Evolutionary conservation across 352 stramenopile species (phyloP), one percentile per base, ranked within the genome.

Genomic region (Phytopythium vexans): DNA sequence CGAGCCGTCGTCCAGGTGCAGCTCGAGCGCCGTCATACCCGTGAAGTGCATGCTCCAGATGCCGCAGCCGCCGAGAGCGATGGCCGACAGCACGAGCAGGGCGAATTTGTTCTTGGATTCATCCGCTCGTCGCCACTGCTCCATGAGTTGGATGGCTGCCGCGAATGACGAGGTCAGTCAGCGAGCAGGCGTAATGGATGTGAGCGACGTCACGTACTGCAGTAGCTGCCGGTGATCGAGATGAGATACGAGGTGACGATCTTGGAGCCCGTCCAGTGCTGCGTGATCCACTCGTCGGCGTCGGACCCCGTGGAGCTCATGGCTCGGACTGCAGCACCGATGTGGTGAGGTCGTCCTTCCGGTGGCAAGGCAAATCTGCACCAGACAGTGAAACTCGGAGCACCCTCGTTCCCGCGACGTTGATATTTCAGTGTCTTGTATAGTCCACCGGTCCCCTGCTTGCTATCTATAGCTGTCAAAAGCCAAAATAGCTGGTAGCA

Each of bases 11-110:
- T 67, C 46, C 11, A 78, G 39, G 9, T 39, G 37, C 15, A 86
- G 41, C 33, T 65, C 50, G 3, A 76, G 53, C 11, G 77, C 75
- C 3, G 67, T 70, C 75, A 89, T 89, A 36, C 77, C 77, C n/a
- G 76, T 80, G 55, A 89, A 87, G 32, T 89, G 77, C 49, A 72
- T 87, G 58, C 62, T 68, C 77, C 75, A 89, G 37, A 89, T 87
- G 8, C 73, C 75, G 36, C 73, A 83, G 5, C 75, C 77, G 15
- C 77, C 75, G 6, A 88, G 47, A 3, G 67, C 54, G 32, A 83
- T 46, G 0, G 72, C 47, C 8, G 77, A 76, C 0, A 82, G 41
- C 6, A 57, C 10, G 3, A 88, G 57, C 56, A 88, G 60, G 6
- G 66, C 2, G 15, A 62, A 55, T 52, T 85, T 86, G 21, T 63